A percentile compares a stretch with the other conserved stretches of the same genome.
Conservation (phyloP, 163 green algal species). For the Prototheca stagnorum region DNA sequence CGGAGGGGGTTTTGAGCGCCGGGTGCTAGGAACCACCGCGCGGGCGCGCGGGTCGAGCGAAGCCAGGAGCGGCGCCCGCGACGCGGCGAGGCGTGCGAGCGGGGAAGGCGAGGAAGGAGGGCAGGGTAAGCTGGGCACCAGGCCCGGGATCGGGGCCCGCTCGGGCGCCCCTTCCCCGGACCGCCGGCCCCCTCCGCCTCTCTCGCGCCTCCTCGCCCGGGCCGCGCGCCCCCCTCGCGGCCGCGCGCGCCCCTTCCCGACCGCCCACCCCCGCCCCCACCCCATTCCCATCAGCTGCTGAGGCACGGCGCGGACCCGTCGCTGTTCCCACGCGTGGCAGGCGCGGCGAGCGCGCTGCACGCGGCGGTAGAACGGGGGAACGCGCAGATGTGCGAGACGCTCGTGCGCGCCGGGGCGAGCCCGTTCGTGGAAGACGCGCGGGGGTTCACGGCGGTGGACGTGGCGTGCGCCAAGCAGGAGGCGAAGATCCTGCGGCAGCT, state of each 20-base stretch:
- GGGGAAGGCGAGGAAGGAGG: too few species aligned
- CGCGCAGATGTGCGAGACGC: slow-evolving; percentile 16
- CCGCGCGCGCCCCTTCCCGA: background rate
- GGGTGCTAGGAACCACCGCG: too few species aligned
- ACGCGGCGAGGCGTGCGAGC: too few species aligned
- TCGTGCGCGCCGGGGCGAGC: slow-evolving; percentile 22
- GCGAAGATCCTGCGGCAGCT: slow-evolving; percentile 21
- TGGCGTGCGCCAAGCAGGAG: slow-evolving; percentile 27
- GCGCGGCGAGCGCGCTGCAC: slow-evolving; percentile 24
- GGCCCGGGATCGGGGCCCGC: too few species aligned
- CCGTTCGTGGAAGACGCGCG: slow-evolving; percentile 33
- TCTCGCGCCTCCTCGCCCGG: too few species aligned
- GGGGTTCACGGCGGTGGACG: slow-evolving; percentile 29
- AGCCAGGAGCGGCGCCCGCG: too few species aligned
- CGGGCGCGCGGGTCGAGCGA: too few species aligned
- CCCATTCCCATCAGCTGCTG: slow-evolving; percentile 15
- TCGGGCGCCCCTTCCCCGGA: too few species aligned
- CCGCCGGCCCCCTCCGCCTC: too few species aligned
- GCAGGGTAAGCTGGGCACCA: too few species aligned
- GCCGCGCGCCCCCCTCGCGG: too few species aligned
- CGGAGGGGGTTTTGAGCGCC: too few species aligned
- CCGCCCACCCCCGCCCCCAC: background rate
- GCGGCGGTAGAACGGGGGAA: slow-evolving; percentile 22
- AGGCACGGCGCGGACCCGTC: slow-evolving; percentile 21
- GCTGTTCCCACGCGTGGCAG: slow-evolving; percentile 1